Conservation (phyloP, 768 basidiomycete genomes). For the Tremella yokohamensis region DNA sequence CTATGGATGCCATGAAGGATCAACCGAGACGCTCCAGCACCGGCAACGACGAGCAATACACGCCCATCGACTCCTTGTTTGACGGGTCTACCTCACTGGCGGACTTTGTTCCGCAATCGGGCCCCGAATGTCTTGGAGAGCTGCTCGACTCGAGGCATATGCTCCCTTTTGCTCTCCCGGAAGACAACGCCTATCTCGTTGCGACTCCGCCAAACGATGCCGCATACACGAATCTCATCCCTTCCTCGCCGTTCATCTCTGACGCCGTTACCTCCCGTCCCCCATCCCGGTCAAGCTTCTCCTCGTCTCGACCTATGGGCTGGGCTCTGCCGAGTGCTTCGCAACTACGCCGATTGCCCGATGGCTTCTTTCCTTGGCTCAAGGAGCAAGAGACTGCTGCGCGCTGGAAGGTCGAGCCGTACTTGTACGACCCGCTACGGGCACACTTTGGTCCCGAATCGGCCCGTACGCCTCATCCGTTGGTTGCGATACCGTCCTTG, state of each 20-base stretch:
- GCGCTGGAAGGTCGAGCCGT: constrained; percentile 6
- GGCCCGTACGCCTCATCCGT: constrained; percentile 7
- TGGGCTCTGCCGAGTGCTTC: constrained; percentile 27
- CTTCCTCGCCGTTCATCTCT: constrained; percentile 26
- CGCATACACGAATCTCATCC: constrained; percentile 29
- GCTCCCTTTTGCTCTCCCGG: constrained; percentile 81
- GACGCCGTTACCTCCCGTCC: constrained; percentile 27
- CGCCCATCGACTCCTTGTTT: constrained; percentile 72
- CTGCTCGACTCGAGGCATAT: constrained; percentile 87
- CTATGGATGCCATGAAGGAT: constrained; percentile 73
- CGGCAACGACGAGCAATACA: constrained; percentile 32
- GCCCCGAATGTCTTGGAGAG: constrained; percentile 82
- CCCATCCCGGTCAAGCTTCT: constrained; percentile 38
- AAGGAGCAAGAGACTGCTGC: constrained; percentile 28
- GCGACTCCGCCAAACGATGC: constrained; percentile 52
- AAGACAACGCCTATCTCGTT: constrained; percentile 67
- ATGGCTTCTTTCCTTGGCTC: constrained; percentile 49
- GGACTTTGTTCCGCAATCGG: constrained; percentile 70
- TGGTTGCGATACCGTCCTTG: constrained; percentile 10
- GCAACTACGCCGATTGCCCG: constrained; percentile 33
- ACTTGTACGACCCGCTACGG: not conserved
- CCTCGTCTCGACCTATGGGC: constrained; percentile 39
- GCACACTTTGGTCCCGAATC: constrained; percentile 6
- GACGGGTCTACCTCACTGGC: constrained; percentile 64
- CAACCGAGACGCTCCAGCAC: constrained; percentile 54